Evolutionary conservation across 2,329 filamentous ascomycete species (phyloP).

Genomic region (Helotiales sp.): DNA sequence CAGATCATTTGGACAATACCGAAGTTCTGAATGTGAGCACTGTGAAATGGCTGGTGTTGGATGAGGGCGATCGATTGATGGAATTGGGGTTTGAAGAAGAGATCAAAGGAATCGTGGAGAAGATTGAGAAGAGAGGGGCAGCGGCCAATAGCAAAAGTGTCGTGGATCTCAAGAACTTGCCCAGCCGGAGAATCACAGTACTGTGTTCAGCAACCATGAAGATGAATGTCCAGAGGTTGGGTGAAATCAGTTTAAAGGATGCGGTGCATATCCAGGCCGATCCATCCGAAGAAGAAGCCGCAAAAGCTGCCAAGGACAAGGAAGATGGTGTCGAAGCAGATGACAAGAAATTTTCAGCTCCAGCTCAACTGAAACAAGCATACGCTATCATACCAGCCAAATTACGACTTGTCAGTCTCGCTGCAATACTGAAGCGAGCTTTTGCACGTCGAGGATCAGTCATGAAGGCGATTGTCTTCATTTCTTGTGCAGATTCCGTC

Average conservation of each 20-base stretch:
- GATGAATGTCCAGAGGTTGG: conserved; percentile 92
- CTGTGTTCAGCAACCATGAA: conserved; percentile 98
- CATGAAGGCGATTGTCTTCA: conserved; percentile 97
- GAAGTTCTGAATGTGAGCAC: conserved; percentile 85
- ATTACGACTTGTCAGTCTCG: conserved; percentile 84
- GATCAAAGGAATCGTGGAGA: conserved; percentile 82
- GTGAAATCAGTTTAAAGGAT: conserved; percentile 93
- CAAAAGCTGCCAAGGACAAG: conserved; percentile 55
- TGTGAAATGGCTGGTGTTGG: conserved; percentile 90
- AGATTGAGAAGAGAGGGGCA: conserved; percentile 70
- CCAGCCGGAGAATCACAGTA: conserved; percentile 80
- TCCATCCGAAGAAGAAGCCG: conserved; percentile 54
- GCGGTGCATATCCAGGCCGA: conserved; percentile 84
- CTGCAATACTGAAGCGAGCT: conserved; percentile 81
- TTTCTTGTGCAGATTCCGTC: conserved; percentile 95
- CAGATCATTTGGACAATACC: conserved; percentile 92
- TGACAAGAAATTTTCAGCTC: conserved; percentile 72
- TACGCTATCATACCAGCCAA: conserved; percentile 90
- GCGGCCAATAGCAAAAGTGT: conserved; percentile 64
- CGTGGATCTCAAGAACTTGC: conserved; percentile 63
- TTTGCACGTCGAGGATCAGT: conserved; percentile 89
- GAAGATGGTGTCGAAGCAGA: conserved; percentile 52
- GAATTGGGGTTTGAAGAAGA: conserved; percentile 97
- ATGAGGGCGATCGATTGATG: conserved; percentile 98
- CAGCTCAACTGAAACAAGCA: conserved; percentile 90